Evolutionary conservation across 2,329 filamentous ascomycete species (phyloP), one percentile per base, ranked within the genome.

Genomic region (Setomelanomma holmii): DNA sequence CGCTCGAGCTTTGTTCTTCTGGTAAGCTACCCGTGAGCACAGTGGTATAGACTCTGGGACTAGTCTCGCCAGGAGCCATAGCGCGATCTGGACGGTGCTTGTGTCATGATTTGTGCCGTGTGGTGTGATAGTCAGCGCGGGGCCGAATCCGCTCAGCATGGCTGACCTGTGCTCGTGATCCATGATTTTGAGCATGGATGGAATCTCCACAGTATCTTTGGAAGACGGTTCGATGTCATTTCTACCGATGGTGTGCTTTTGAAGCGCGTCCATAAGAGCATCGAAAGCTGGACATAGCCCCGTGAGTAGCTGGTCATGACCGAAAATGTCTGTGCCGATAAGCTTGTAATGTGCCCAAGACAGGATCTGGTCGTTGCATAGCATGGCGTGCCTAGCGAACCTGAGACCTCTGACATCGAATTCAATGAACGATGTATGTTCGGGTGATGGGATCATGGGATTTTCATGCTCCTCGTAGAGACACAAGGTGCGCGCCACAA

Each of bases 271-370:
- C 33, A 50, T 50, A 6, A 50, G 19, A 2, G 40, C 19, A 5
- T 39, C 40, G 16, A 50, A 44, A 14, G 47, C 47, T 5, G 47
- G 47, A 23, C 47, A 50, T 11, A 50, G 33, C 23, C 33, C 34
- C 1, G 47, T 17, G 11, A 50, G 43, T n/a, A 50, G 4, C 5
- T 39, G 33, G 30, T 50, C 47, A 34, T 50, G 47, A 16, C 47
- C 47, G 17, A 50, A 50, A 17, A 50, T 50, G 16, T 50, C 40
- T 5, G 40, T 44, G 21, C 47, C 40, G 20, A 50, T 44, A 5
- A 50, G 30, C 33, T 50, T 50, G 22, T 50, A 50, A 24, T 39
- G 33, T 10, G 21, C 40, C 47, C 47, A 50, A 0, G 47, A 50
- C 8, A 43, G 23, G 10, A 50, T 50, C 19, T 50, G 40, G 14